phyloP scores from a whole-genome alignment of 371 early-diverging fungal species.

The Mortierella sp. region DNA sequence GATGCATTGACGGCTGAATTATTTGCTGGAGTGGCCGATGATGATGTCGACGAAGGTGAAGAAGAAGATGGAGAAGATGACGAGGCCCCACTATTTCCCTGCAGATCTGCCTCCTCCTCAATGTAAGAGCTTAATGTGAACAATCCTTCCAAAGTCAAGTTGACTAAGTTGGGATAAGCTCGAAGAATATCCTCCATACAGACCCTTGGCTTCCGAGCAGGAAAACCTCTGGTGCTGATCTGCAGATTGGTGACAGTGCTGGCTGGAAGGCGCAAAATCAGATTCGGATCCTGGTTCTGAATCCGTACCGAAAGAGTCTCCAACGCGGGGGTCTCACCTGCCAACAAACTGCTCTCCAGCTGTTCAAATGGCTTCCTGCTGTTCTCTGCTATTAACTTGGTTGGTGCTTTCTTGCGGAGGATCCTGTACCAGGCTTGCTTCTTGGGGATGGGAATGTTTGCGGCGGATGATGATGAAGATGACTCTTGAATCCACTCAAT shows the following conservation, averaged over 20 bases:
- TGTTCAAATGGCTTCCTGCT: slow-evolving; percentile 30
- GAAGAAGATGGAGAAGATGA: background rate
- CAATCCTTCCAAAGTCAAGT: slow-evolving; percentile 36
- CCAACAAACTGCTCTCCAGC: slow-evolving; percentile 19
- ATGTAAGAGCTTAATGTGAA: slow-evolving; percentile 23
- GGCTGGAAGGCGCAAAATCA: slow-evolving; percentile 17
- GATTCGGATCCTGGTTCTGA: slow-evolving; percentile 38
- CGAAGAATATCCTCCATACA: slow-evolving; percentile 40
- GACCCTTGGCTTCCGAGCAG: slow-evolving; percentile 26
- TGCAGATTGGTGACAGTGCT: slow-evolving; percentile 26
- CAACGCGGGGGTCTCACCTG: slow-evolving; percentile 20
- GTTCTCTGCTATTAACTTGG: background rate
- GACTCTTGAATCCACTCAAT: slow-evolving; percentile 45
- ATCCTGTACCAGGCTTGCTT: slow-evolving; percentile 28
- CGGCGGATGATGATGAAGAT: background rate
- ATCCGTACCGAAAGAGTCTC: slow-evolving; percentile 27
- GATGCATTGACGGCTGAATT: background rate
- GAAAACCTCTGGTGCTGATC: slow-evolving; percentile 41
- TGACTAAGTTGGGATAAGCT: slow-evolving; percentile 32
- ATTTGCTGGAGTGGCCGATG: no score
- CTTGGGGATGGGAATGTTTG: slow-evolving; percentile 8
- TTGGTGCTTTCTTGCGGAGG: slow-evolving; percentile 10
- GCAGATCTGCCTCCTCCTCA: background rate
- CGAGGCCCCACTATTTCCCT: background rate
- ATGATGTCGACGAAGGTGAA: background rate